A percentile compares a stretch with the other conserved stretches of the same genome.
Conservation (phyloP, 345 rosid genomes). For the Carallia pectinifolia region DNA sequence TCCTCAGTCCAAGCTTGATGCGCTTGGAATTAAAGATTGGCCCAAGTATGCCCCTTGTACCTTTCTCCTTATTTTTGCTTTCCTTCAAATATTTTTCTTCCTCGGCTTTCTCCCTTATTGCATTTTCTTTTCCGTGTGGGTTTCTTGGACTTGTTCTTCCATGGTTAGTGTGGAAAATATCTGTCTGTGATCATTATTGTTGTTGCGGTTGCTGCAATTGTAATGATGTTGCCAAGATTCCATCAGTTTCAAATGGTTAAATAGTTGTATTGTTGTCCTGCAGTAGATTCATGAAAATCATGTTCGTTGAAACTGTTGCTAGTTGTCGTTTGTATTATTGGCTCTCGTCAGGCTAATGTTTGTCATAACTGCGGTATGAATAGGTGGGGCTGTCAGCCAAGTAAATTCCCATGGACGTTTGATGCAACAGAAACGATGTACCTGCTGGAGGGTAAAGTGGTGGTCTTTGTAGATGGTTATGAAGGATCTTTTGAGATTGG, state of each 20-base stretch:
- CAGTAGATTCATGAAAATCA: neutral
- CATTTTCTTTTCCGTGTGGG: no score
- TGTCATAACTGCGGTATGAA: neutral
- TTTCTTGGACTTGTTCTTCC: no score
- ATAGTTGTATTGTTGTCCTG: no score
- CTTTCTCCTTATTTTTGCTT: neutral
- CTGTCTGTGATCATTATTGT: no score
- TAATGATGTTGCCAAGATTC: neutral
- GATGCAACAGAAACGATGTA: slow-evolving; percentile 43
- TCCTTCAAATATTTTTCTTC: neutral
- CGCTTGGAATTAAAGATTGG: slow-evolving; percentile 41
- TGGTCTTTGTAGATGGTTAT: slow-evolving; percentile 34
- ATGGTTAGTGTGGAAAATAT: no score
- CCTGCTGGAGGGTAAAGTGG: slow-evolving; percentile 42
- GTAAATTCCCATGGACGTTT: slow-evolving; percentile 48
- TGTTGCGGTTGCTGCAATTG: no score
- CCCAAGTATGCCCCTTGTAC: slow-evolving; percentile 28
- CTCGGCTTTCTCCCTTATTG: neutral
- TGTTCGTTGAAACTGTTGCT: no score
- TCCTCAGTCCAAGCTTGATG: slow-evolving; percentile 36
- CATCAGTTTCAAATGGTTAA: no score
- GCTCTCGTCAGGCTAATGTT: neutral
- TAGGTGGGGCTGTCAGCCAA: slow-evolving; percentile 42
- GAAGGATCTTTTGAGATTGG: slow-evolving; percentile 43
- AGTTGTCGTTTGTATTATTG: neutral